Evolutionary conservation across 257 asterid genomes (phyloP).

Genomic region (Fraxinus pennsylvanica): DNA sequence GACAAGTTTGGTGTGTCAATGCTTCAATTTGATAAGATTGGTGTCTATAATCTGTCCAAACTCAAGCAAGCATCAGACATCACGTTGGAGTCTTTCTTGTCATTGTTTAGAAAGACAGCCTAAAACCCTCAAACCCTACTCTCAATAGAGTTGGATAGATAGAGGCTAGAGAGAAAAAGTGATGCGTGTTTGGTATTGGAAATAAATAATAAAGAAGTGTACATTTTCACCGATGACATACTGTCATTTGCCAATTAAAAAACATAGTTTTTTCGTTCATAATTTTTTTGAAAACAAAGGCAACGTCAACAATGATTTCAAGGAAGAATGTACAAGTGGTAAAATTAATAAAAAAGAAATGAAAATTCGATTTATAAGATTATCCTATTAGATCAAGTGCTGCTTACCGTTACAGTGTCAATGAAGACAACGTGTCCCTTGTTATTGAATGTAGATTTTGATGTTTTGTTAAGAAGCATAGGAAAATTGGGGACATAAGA

Average conservation of each 20-base stretch:
- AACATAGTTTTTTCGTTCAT: no score
- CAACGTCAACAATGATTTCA: no score
- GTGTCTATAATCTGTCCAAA: slow-evolving; percentile 27
- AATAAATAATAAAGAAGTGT: no score
- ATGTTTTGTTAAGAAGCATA: background rate
- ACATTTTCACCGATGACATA: no score
- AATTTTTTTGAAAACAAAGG: no score
- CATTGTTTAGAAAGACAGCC: slow-evolving; percentile 48
- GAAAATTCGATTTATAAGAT: background rate
- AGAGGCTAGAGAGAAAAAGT: background rate
- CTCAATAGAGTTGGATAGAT: background rate
- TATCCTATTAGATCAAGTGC: background rate
- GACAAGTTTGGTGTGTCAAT: slow-evolving; percentile 26
- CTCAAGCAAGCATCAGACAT: slow-evolving; percentile 32
- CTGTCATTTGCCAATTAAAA: no score
- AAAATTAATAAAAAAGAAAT: no score
- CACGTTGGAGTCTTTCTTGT: slow-evolving; percentile 44
- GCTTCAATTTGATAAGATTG: slow-evolving; percentile 31
- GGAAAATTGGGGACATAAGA: no score
- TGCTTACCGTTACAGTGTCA: background rate
- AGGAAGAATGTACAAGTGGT: no score
- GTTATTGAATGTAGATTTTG: background rate
- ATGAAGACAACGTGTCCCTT: background rate
- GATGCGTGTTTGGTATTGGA: no score
- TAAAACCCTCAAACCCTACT: slow-evolving; percentile 31